Evolutionary conservation across 1,284 basidiomycete species (phyloP), one percentile per base, ranked within the genome.

Genomic region (Farysia itapuensis): DNA sequence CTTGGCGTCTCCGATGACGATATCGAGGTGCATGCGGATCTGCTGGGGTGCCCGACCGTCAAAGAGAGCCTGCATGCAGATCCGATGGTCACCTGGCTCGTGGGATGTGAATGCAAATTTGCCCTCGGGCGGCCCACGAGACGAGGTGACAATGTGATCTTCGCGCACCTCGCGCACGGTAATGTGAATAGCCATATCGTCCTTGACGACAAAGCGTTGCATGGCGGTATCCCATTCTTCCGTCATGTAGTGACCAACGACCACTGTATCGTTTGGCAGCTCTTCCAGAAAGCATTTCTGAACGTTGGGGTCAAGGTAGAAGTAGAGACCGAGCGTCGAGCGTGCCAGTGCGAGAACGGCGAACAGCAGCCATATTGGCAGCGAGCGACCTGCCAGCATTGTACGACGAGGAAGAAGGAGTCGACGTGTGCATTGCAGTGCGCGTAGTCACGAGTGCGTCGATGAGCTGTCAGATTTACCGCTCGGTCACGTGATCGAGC

Each of bases 71-170:
- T 86, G 86, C 40, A 98, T 83, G 77, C 95, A 99, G 76, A 99
- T 95, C 44, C 89, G 85, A 79, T 99, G 95, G 80, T 96, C 93
- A 42, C 93, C 94, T 44, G 92, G 84, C 59, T 94, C 90, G 78
- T 96, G 90, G 2, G 91, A 93, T 15, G 94, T 95, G 76, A 98
- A 98, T 0, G 94, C 97, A 79, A 98, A 98, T 58, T 86, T 85
- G 36, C 94, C 89, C 44, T 95, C 88, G 6, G 85, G 81, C 5
- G 91, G 88, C 1, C 94, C 95, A 14, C 85, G 86, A 3, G 91
- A 92, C 68, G 88, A 87, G 30, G 91, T 90, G 22, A 76, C 63
- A 18, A 65, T 32, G 35, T 76, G 74, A 19, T 68, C 54, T 19
- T 64, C 60, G 14, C 51, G 45, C 31, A 61, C 47, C 40, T 68